Evolutionary conservation across 2,329 filamentous ascomycete species (phyloP).

Genomic region (Talaromyces marneffei): DNA sequence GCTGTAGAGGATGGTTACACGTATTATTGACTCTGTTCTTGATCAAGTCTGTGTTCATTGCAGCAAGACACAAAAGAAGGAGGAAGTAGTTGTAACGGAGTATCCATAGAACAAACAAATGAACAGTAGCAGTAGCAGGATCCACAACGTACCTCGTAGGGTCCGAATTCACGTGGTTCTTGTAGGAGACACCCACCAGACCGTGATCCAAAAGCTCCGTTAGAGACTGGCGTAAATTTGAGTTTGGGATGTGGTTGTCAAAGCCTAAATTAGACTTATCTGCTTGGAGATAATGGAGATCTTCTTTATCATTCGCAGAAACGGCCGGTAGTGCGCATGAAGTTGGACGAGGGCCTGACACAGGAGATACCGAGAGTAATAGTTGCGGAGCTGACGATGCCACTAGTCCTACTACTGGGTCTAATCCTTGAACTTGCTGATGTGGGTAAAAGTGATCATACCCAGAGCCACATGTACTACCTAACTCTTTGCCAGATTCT

Average conservation of each 20-base stretch:
- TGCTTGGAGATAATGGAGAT: not conserved
- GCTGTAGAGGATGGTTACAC: not conserved
- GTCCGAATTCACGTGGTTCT: not conserved
- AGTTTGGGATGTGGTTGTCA: not conserved
- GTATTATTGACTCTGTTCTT: not conserved
- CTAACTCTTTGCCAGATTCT: not conserved
- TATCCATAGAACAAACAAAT: not conserved
- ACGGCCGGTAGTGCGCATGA: not conserved
- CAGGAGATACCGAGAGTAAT: not conserved
- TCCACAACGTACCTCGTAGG: conserved; percentile 7
- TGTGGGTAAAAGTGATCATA: not conserved
- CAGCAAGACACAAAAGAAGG: not conserved
- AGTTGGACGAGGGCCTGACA: too few species aligned
- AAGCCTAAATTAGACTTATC: not conserved
- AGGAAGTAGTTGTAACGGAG: not conserved
- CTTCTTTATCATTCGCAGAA: not conserved
- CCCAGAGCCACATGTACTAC: not conserved
- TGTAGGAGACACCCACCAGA: not conserved
- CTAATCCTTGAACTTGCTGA: not conserved
- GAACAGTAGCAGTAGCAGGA: not conserved
- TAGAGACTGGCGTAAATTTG: not conserved
- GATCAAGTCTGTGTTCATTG: not conserved
- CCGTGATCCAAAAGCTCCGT: not conserved
- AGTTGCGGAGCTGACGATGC: not conserved
- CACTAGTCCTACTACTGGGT: not conserved